phyloP scores from a whole-genome alignment of 805 yeast genomes.

The Priceomyces melissophilus region DNA sequence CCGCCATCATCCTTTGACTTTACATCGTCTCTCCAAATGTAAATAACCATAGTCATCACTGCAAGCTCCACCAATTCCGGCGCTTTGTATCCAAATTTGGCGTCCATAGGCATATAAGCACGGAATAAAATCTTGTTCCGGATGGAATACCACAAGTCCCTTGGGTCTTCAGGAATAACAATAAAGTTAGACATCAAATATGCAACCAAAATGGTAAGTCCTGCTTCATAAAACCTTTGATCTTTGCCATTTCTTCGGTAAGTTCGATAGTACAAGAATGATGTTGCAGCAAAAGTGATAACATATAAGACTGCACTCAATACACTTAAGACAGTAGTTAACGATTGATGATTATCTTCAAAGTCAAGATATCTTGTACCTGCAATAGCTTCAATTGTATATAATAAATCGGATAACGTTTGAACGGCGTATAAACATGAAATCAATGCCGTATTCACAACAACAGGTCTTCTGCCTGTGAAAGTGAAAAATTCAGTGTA shows the following conservation, averaged over 20 bases:
- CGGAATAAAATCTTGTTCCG: too few relatives aligned
- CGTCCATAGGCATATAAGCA: background rate
- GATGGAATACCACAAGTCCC: background rate
- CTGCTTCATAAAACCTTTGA: background rate
- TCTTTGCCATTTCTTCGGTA: background rate
- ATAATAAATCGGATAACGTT: constrained; percentile 57
- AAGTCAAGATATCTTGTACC: background rate
- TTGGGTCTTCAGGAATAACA: background rate
- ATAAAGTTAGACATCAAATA: background rate
- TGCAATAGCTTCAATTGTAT: constrained; percentile 27
- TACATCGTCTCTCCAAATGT: constrained; percentile 4
- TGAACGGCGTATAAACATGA: constrained; percentile 28
- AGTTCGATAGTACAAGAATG: background rate
- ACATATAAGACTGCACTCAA: background rate
- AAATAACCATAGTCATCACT: background rate
- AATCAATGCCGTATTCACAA: background rate
- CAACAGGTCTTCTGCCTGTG: background rate
- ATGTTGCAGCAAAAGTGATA: background rate
- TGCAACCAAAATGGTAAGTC: background rate
- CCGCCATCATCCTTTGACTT: too few relatives aligned
- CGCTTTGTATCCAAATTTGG: background rate
- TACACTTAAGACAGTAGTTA: background rate
- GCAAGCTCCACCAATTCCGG: constrained; percentile 4
- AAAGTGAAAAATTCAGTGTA: constrained; percentile 3
- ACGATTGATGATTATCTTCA: background rate